phyloP scores from a whole-genome alignment of 2,329 filamentous ascomycete genomes.

The Colletotrichum graminicola region DNA sequence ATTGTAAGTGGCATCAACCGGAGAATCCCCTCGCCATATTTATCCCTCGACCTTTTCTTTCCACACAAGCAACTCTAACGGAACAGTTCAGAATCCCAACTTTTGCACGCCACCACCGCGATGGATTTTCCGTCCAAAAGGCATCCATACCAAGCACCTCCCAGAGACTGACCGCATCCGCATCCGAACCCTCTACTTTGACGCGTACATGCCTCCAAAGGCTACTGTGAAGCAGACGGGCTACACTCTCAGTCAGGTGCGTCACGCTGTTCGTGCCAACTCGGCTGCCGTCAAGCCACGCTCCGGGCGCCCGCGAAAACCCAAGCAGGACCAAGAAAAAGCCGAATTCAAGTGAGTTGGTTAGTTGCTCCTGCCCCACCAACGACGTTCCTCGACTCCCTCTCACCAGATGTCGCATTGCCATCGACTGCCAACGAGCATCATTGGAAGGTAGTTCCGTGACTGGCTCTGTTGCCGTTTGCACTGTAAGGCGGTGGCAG shows the following conservation, averaged over 20 bases:
- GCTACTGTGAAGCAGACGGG: not conserved
- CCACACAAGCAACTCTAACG: not conserved
- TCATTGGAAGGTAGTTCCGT: not conserved
- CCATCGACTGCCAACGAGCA: not conserved
- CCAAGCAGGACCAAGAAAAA: not conserved
- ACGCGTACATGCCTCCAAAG: not conserved
- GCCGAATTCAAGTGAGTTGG: not conserved
- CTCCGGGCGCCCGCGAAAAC: not conserved
- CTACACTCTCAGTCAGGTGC: not conserved
- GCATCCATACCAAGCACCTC: not conserved
- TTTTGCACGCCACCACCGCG: not conserved
- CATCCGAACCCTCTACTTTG: constrained; percentile 17
- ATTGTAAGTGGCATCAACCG: not conserved
- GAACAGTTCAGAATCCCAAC: not conserved
- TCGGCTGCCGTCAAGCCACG: not conserved
- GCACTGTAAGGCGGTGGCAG: not conserved
- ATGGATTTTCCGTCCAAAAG: not conserved
- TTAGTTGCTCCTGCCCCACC: not conserved
- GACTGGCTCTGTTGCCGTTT: not conserved
- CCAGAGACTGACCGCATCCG: not conserved
- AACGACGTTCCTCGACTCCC: not conserved
- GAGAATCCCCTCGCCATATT: not conserved
- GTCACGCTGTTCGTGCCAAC: not conserved
- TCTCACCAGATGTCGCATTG: not conserved
- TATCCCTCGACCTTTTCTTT: not conserved